These are phyloP conservation scores for Plasmopara viticola DNA, from an alignment of 352 stramenopile genomes.

Conservation along the genomic window DNA sequence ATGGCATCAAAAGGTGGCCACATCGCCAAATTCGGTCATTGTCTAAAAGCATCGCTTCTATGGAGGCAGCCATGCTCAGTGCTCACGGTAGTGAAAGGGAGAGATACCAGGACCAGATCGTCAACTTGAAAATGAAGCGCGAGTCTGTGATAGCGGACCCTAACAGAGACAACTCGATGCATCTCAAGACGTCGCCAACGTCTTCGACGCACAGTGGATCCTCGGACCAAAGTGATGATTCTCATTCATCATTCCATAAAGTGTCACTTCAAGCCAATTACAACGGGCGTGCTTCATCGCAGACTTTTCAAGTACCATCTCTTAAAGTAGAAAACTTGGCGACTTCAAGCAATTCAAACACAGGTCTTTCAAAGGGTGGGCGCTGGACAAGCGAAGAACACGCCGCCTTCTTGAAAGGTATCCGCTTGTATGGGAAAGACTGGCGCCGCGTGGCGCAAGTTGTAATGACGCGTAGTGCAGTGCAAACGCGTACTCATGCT, in stretches of 20 bases:
- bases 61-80: slow-evolving; percentile 85
- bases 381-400: slow-evolving; percentile 87
- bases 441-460: slow-evolving; percentile 81
- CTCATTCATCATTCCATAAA: slow-evolving; percentile 12
- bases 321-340: slow-evolving; percentile 22
- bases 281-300: slow-evolving; percentile 6
- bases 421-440: slow-evolving; percentile 84
- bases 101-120: slow-evolving; percentile 83
- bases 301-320: slow-evolving; percentile 12
- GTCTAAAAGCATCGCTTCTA: slow-evolving; percentile 83
- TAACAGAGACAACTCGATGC: slow-evolving; percentile 71
- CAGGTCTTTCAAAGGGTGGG: slow-evolving; percentile 58
- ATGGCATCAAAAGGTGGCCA: slow-evolving; percentile 68
- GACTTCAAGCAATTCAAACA: slow-evolving; percentile 9
- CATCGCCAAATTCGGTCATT: slow-evolving; percentile 79
- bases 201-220: slow-evolving; percentile 15
- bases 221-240: slow-evolving; percentile 4
- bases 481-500: slow-evolving; percentile 84
- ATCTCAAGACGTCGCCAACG: slow-evolving; percentile 35
- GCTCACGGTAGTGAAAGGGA: slow-evolving; percentile 68
- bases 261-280: slow-evolving; percentile 19
- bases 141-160: slow-evolving; percentile 82
- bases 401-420: slow-evolving; percentile 78
- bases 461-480: slow-evolving; percentile 75
- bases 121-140: slow-evolving; percentile 76